A percentile compares a stretch with the other conserved stretches of the same genome.
phyloP scores from a whole-genome alignment of 495 filamentous ascomycete genomes.

The Penicillium simplicissimum region DNA sequence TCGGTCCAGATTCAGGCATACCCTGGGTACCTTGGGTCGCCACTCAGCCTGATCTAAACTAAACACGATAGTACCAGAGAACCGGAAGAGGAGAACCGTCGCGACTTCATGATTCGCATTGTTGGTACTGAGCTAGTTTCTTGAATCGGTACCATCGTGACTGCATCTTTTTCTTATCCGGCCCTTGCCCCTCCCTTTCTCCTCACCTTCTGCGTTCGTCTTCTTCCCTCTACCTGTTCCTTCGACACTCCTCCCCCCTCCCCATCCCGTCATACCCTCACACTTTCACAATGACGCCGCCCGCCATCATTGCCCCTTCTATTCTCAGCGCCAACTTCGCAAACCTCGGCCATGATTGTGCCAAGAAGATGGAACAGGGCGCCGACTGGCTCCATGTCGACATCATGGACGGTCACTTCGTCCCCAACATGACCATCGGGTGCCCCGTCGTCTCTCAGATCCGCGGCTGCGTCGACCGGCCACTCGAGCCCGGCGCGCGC shows the following conservation, averaged over 20 bases:
- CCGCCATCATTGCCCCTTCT: slow-evolving; percentile 93
- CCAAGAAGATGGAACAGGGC: slow-evolving; percentile 73
- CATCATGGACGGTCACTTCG: slow-evolving; percentile 97
- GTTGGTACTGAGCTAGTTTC: neutral
- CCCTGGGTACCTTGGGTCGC: slow-evolving; percentile 32
- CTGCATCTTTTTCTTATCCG: neutral
- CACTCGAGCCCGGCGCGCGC: slow-evolving; percentile 57
- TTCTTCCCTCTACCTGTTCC: slow-evolving; percentile 8
- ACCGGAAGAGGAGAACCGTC: neutral
- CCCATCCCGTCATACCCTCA: slow-evolving; percentile 1
- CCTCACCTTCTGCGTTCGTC: slow-evolving; percentile 6
- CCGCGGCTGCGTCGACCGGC: slow-evolving; percentile 74
- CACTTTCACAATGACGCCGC: slow-evolving; percentile 66
- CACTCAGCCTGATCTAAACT: slow-evolving; percentile 29
- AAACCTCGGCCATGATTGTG: slow-evolving; percentile 80
- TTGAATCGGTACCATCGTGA: neutral
- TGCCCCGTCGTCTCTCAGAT: slow-evolving; percentile 93
- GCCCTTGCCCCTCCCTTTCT: slow-evolving; percentile 1
- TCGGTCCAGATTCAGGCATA: slow-evolving; percentile 23
- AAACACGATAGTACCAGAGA: slow-evolving; percentile 5
- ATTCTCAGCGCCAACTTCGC: slow-evolving; percentile 97
- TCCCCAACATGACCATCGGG: slow-evolving; percentile 97
- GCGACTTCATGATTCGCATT: neutral
- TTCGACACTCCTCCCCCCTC: neutral
- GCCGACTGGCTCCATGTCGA: slow-evolving; percentile 80